Base-by-base conservation (phyloP, 805 yeast genomes). In the Wickerhamiella spandovensis region DNA sequence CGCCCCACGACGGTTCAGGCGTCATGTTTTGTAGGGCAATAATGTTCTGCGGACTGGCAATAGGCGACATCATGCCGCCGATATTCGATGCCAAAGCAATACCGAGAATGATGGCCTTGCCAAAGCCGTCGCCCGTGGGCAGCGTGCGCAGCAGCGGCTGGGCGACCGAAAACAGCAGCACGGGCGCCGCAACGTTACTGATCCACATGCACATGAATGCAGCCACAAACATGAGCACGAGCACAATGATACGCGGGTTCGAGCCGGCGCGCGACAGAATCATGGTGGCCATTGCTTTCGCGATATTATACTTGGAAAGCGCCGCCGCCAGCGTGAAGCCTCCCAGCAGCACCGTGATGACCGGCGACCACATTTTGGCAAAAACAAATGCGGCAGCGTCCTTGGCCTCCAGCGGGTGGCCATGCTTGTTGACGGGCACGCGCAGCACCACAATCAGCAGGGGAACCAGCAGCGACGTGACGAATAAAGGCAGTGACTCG, bases 61-160 rank as follows among this genome's bases (percentile, higher is more conserved):
- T 90, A 7, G 98, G 98, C 3, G 95, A 86, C 0, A 95, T 83
- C 95, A 89, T 90, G 56, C 98, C 98, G 21, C 95, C 97, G 46
- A 90, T 72, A 63, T 90, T 87, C 7, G 95, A 83, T 1, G 97
- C 94, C 51, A 90, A 70, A 0, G 97, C 97, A 57, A 90, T 84
- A 43, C 97, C 97, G 44, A 90, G 68, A 47, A 90, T 83, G 58
- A 90, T 72, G 1, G 95, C 87, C 62, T 85, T 82, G 7, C 85
- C 84, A 59, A 87, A 86, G 3, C 79, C 74, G 21, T 89, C 81
- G 12, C 79, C 79, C 46, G 83, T 78, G 20, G 95, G 94, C 43
- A 89, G 68, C 0, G 94, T 85, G 60, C 95, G 75, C 56, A 90
- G 69, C 21, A 90, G 70, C 0, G 97, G 97, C 65, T 89, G 96